A percentile compares a stretch with the other conserved stretches of the same genome.
phyloP scores from a whole-genome alignment of 179 eudicot species.

The Carnegiea gigantea region DNA sequence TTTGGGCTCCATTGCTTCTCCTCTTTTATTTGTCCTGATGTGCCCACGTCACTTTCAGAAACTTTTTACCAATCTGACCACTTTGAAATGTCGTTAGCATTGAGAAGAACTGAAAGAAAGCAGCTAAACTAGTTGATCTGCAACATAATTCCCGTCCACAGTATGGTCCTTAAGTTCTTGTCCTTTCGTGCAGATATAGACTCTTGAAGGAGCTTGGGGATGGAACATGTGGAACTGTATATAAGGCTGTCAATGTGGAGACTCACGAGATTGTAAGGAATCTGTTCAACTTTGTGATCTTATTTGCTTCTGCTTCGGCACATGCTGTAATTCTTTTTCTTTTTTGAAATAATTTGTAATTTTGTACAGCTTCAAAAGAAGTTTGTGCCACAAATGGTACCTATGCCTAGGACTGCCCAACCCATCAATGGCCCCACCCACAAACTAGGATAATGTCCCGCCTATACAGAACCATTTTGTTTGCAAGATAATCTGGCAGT shows the following conservation, averaged over 20 bases:
- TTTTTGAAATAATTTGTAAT: not conserved
- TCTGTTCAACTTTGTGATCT: constrained; percentile 3
- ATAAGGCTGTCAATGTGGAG: constrained; percentile 81
- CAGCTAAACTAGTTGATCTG: not conserved
- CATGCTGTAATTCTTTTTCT: not conserved
- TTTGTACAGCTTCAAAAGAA: not conserved
- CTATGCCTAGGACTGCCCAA: not conserved
- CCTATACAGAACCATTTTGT: not conserved
- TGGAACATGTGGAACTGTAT: constrained; percentile 97
- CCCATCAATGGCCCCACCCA: not conserved
- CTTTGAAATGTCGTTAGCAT: no score
- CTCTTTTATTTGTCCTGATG: not conserved
- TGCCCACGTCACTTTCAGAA: not conserved
- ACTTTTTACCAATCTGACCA: not conserved
- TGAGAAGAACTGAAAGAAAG: not conserved
- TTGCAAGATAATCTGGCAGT: not conserved
- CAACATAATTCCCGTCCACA: not conserved
- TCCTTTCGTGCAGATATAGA: constrained; percentile 58
- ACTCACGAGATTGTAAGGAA: constrained; percentile 74
- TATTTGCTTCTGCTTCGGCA: not conserved
- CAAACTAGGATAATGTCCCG: not conserved
- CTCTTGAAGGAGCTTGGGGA: constrained; percentile 85
- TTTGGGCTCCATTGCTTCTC: not conserved
- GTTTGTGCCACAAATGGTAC: not conserved
- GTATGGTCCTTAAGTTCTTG: not conserved